Evolutionary conservation across 371 early-diverging fungal species (phyloP).

Genomic region (Circinella minor): DNA sequence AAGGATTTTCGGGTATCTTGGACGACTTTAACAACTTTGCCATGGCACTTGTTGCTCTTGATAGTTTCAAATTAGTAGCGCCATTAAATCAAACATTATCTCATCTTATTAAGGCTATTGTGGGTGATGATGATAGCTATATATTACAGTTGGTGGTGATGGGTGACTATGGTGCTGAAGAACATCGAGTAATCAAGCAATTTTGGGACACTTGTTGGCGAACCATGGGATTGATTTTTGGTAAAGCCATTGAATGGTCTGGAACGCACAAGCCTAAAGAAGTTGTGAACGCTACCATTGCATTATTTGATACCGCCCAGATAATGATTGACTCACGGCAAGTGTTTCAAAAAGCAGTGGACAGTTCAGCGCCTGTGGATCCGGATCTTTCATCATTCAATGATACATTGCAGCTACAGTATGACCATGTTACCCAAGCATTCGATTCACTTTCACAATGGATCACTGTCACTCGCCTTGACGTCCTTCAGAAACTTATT

Average conservation of each 20-base stretch:
- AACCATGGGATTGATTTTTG: slow-evolving; percentile 29
- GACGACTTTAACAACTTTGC: slow-evolving; percentile 33
- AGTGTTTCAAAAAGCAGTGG: slow-evolving; percentile 29
- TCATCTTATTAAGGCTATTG: slow-evolving; percentile 13
- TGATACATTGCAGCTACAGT: slow-evolving; percentile 16
- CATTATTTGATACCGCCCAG: slow-evolving; percentile 34
- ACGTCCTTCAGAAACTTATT: slow-evolving; percentile 37
- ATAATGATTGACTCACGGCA: slow-evolving; percentile 28
- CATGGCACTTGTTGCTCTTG: slow-evolving; percentile 16
- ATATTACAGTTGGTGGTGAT: slow-evolving; percentile 15
- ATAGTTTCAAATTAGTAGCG: slow-evolving; percentile 25
- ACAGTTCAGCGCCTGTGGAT: slow-evolving; percentile 13
- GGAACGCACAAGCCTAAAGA: slow-evolving; percentile 32
- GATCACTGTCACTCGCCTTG: slow-evolving; percentile 47
- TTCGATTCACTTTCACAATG: slow-evolving; percentile 48
- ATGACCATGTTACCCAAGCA: slow-evolving; percentile 21
- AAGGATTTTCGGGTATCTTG: slow-evolving; percentile 27
- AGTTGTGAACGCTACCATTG: slow-evolving; percentile 34
- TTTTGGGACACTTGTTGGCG: slow-evolving; percentile 49
- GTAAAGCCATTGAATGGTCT: slow-evolving; percentile 39
- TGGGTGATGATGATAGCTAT: slow-evolving; percentile 26
- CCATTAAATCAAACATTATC: slow-evolving; percentile 14
- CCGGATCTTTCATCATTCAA: neutral
- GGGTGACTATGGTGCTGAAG: slow-evolving; percentile 16
- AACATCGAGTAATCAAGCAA: slow-evolving; percentile 25